Percentiles rank a stretch among this genome's conserved stretches.
Conservation (phyloP, 129 eudicot genomes). For the Solidago caesia region DNA sequence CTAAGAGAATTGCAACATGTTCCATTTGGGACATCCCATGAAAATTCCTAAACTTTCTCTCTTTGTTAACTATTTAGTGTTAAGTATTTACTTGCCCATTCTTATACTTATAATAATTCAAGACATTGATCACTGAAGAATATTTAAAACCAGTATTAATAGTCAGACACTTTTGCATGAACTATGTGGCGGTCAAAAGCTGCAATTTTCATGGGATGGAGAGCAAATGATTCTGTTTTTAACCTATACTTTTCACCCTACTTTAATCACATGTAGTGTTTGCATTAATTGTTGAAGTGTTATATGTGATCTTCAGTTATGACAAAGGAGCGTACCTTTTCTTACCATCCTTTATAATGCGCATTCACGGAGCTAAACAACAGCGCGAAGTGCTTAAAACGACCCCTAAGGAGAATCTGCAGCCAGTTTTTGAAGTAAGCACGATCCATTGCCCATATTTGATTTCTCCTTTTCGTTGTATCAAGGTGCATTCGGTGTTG, state of each 20-base stretch:
- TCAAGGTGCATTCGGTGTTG: neutral
- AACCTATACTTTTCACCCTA: neutral
- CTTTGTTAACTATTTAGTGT: neutral
- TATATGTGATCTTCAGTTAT: slow-evolving; percentile 46
- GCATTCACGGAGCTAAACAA: slow-evolving; percentile 79
- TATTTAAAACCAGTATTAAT: neutral
- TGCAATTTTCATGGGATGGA: slow-evolving; percentile 9
- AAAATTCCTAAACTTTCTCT: neutral
- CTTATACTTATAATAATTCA: neutral
- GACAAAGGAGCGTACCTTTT: slow-evolving; percentile 88
- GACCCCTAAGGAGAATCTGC: slow-evolving; percentile 57
- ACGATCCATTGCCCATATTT: slow-evolving; percentile 11
- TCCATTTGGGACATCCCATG: slow-evolving; percentile 9
- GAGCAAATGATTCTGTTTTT: slow-evolving; percentile 1
- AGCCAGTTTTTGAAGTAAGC: slow-evolving; percentile 75
- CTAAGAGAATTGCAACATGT: slow-evolving; percentile 8
- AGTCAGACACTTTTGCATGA: neutral
- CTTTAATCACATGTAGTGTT: neutral
- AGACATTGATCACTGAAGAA: neutral
- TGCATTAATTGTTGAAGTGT: slow-evolving; percentile 12
- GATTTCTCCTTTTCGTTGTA: neutral
- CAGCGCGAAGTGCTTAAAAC: slow-evolving; percentile 76
- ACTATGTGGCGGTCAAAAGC: neutral
- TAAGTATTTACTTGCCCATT: neutral
- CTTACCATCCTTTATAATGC: slow-evolving; percentile 87